Evolutionary conservation across 352 stramenopile species (phyloP).

Genomic region (Blastocystis sp.): DNA sequence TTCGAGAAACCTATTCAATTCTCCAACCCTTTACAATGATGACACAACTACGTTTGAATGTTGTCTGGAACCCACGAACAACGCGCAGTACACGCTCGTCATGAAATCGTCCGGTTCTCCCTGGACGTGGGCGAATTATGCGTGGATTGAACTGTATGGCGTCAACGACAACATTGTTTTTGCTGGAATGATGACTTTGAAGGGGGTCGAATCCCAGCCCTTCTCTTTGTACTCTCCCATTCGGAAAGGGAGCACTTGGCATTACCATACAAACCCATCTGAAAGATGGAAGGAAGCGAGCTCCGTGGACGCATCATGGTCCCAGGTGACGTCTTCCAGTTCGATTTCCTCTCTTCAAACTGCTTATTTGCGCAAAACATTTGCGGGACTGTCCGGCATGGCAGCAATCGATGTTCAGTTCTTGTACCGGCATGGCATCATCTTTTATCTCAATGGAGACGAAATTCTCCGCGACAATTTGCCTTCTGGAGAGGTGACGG

Average conservation of each 20-base stretch:
- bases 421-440: background rate
- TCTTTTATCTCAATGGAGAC: constrained; percentile 18
- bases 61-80: background rate
- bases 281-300: background rate
- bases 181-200: background rate
- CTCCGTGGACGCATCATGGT: background rate
- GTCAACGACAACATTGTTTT: background rate
- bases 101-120: background rate
- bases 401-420: background rate
- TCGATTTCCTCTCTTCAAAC: background rate
- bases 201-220: background rate
- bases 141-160: background rate
- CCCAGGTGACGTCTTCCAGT: background rate
- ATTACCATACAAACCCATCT: background rate
- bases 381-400: background rate
- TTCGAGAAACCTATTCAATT: no score
- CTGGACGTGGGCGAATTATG: background rate
- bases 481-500: background rate
- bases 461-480: constrained; percentile 31
- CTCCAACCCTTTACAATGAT: no score
- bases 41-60: background rate
- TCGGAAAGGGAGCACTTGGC: background rate
- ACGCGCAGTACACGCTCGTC: background rate
- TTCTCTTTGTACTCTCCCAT: background rate
- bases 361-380: background rate